Base-by-base conservation (phyloP, 495 filamentous ascomycete genomes). In the Barbatosphaeria neglecta region DNA sequence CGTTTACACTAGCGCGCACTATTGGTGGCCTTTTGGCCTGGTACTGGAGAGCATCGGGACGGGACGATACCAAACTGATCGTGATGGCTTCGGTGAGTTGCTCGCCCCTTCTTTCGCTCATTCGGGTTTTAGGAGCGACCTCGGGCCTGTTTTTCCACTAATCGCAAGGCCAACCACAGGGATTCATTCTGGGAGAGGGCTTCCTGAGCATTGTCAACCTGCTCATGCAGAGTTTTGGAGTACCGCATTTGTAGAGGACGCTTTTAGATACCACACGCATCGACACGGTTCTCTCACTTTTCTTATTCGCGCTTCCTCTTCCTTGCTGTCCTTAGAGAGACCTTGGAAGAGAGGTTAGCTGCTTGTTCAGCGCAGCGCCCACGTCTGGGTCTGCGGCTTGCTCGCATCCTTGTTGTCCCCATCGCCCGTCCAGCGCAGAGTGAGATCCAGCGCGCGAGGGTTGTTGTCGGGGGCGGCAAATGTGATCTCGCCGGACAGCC, bases 121-220 rank as follows among this genome's bases (percentile, higher is more conserved):
- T 24, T 46, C 18, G 20, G n/a, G 8, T 16, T 24, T 13, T 13
- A 31, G 15, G 11, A 35, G 9, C 13, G 31, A 3, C 1, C 13
- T 3, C 15, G 31, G 31, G 10, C 27, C 9, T 10, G 2, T 38
- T 19, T 39, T 24, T 7, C 18, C 11, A 13, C 23, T 31, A 24
- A 20, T 25, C 37, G 22, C 22, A 40, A 28, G 28, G 17, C 41
- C 57, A 13, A 47, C 20, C n/a, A 16, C 50, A 76, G 64, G 87
- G 93, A 2, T 76, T 97, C 46, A 95, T 99, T 51, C 65, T 99
- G 18, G 93, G 93, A 6, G 93, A 99, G 62, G 93, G 93, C 0
- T 78, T 97, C 50, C 60, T 95, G 45, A 97, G 92, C 57, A 95
- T 99, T 55, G 74, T 92, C 24, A 96, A 95, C 56, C 64, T 99